Percentiles rank a stretch among this genome's conserved stretches.
These are phyloP conservation scores for Paramecium primaurelia DNA, from an alignment of 73 alveolate species.

Conservation along the genomic window DNA sequence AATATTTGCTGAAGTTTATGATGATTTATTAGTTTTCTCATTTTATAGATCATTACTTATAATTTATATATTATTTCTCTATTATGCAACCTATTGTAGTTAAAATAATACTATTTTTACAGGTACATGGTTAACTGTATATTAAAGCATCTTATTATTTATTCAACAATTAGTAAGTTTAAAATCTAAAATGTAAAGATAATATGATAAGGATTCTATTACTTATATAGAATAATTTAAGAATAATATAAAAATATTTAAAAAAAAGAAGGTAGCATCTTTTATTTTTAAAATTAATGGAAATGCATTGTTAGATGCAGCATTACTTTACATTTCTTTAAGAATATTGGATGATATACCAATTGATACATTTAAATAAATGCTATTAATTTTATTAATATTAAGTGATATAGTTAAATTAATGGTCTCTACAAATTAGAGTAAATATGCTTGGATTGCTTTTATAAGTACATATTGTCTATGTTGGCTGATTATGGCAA, in stretches of 20 bases:
- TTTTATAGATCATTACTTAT: slow-evolving; percentile 42
- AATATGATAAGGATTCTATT: neutral
- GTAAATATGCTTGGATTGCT: neutral
- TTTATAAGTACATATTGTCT: neutral
- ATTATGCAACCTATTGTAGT: neutral
- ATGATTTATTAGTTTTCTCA: slow-evolving; percentile 39
- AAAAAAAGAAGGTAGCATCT: neutral
- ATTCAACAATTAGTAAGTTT: slow-evolving; percentile 18
- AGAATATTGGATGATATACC: neutral
- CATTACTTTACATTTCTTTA: neutral
- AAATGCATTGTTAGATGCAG: slow-evolving; percentile 36
- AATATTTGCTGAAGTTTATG: slow-evolving; percentile 45
- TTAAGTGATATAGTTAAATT: slow-evolving; percentile 5
- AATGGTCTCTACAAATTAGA: neutral
- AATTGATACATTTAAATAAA: neutral
- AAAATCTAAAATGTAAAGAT: neutral
- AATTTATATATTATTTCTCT: neutral
- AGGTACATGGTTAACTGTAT: neutral
- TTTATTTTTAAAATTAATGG: slow-evolving; percentile 17
- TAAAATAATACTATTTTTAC: neutral
- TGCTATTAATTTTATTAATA: neutral
- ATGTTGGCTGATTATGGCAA: neutral
- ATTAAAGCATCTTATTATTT: neutral
- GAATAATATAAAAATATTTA: neutral
- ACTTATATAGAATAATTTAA: neutral